Evolutionary conservation across 192 early-diverging fungal genomes (phyloP).

Genomic region (Mortierella antarctica): DNA sequence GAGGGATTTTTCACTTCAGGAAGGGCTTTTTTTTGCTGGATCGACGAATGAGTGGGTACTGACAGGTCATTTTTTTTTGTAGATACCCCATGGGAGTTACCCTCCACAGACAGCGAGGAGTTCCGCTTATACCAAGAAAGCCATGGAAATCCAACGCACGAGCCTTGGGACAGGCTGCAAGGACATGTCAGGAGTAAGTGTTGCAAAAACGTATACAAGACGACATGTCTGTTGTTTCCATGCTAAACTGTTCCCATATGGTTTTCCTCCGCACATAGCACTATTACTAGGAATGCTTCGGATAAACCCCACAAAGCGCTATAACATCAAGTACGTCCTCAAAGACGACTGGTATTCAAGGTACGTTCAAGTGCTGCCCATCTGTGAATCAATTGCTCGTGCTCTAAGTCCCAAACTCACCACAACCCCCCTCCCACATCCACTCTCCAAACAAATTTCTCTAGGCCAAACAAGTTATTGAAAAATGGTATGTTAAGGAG

Average conservation of each 20-base stretch:
- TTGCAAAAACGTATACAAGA: neutral
- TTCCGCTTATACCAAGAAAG: conserved; percentile 59
- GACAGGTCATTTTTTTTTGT: neutral
- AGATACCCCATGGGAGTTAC: conserved; percentile 80
- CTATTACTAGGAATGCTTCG: conserved; percentile 63
- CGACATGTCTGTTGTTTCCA: too few relatives aligned
- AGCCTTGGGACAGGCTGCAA: conserved; percentile 65
- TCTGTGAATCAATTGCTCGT: neutral
- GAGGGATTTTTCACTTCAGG: neutral
- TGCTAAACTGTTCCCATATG: too few relatives aligned
- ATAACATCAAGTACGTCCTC: conserved; percentile 55
- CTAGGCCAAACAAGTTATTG: conserved; percentile 64
- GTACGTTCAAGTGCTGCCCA: conserved; percentile 18
- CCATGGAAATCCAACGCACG: conserved; percentile 52
- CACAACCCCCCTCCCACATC: neutral
- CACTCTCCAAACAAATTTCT: neutral
- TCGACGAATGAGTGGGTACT: neutral
- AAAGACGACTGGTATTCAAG: conserved; percentile 63
- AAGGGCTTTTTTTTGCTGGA: neutral
- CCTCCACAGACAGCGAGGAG: conserved; percentile 67
- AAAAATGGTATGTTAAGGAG: conserved; percentile 50
- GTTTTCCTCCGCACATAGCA: conserved; percentile 9
- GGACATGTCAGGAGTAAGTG: conserved; percentile 55
- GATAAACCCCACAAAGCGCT: conserved; percentile 56
- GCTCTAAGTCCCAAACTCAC: neutral